These are phyloP conservation scores for Micractinium conductrix DNA, from an alignment of 139 green algal genomes.

Conservation along the genomic window DNA sequence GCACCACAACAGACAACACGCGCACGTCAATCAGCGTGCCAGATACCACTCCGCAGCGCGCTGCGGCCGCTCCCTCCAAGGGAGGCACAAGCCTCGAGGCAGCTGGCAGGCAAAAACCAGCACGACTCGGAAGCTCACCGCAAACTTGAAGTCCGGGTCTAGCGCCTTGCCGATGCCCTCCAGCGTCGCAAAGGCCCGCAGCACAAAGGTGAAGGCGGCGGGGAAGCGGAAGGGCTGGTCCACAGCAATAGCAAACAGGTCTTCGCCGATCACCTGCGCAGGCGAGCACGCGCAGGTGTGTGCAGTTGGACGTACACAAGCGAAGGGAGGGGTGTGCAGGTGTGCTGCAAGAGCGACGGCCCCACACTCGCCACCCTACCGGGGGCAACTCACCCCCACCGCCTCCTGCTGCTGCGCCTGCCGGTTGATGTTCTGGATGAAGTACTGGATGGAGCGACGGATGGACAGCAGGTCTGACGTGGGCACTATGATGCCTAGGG, in stretches of 20 bases:
- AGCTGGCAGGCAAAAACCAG: no score
- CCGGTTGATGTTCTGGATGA: conserved; percentile 70
- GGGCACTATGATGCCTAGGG: conserved; percentile 77
- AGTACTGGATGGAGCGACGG: conserved; percentile 76
- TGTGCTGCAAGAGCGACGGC: no score
- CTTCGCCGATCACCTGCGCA: conserved; percentile 80
- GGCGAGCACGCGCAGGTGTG: no score
- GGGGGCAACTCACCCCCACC: conserved; percentile 43
- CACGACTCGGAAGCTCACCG: no score
- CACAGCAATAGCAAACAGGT: conserved; percentile 86
- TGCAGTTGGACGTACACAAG: no score
- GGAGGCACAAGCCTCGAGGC: no score
- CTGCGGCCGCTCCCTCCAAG: no score
- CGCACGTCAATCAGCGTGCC: no score
- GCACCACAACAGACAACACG: no score
- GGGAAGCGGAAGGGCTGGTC: conserved; percentile 91
- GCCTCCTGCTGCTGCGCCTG: conserved; percentile 82
- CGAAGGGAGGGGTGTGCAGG: no score
- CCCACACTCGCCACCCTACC: no score
- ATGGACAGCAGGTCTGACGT: conserved; percentile 69
- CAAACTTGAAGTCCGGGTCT: conserved; percentile 79
- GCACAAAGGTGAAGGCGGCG: conserved; percentile 90
- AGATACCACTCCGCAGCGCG: no score
- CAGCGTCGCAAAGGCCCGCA: conserved; percentile 85
- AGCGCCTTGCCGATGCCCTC: conserved; percentile 82